These are phyloP conservation scores for Anisodus tanguticus DNA, from an alignment of 257 asterid species.

Conservation along the genomic window DNA sequence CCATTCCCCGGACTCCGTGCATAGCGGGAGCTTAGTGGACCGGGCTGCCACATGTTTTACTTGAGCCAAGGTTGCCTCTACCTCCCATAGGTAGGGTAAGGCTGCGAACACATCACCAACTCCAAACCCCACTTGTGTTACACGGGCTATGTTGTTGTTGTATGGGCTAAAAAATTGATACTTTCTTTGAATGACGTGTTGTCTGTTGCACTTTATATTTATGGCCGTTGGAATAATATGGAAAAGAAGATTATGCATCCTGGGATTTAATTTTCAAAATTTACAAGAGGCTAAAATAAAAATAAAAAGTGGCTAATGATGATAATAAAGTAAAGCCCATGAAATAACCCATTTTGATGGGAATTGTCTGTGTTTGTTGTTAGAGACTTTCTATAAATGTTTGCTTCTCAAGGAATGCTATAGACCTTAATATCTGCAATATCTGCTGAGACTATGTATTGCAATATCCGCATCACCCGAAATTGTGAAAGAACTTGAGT, in stretches of 20 bases:
- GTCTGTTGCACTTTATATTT: not conserved
- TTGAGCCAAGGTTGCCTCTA: no score
- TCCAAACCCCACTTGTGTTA: no score
- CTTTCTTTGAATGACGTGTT: not conserved
- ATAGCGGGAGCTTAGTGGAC: no score
- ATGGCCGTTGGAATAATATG: not conserved
- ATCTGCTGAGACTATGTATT: not conserved
- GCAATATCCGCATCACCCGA: not conserved
- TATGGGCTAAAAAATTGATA: not conserved
- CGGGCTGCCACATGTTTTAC: no score
- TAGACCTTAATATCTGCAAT: not conserved
- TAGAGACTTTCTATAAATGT: not conserved
- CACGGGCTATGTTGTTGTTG: no score
- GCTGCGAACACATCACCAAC: no score
- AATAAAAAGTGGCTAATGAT: not conserved
- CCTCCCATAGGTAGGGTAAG: no score
- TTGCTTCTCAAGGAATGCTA: not conserved
- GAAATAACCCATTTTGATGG: not conserved
- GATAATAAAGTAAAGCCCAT: not conserved
- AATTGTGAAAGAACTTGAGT: constrained; percentile 12
- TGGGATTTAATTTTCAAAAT: not conserved
- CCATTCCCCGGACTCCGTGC: no score
- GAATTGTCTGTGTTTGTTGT: constrained; percentile 18
- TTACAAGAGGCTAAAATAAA: not conserved
- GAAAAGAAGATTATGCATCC: not conserved